Evolutionary conservation across 2,329 filamentous ascomycete genomes (phyloP), one percentile per base, ranked within the genome.

Genomic region (Apiospora malaysiana): DNA sequence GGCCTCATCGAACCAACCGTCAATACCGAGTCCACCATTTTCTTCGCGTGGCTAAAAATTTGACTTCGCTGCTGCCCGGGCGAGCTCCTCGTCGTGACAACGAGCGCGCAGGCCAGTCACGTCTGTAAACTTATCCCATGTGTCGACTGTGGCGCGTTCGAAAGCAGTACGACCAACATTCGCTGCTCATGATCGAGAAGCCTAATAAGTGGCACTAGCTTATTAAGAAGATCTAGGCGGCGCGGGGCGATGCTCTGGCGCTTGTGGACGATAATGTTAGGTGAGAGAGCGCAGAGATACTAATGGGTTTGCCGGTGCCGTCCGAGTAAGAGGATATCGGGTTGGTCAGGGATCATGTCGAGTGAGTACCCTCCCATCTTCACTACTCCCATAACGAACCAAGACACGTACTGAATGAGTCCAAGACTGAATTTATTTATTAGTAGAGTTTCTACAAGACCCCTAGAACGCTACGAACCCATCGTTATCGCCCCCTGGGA

Each of bases 1-100:
- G 42, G 37, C 37, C 21, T 66, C 21, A 14, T 66, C 37, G 63
- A 43, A 4, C 63, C 63, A 6, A 66, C 63, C 37, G 42, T 66
- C 37, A 37, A 66, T 21, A 43, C 63, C 10, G 63, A 45, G 9
- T 14, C 14, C 3, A 3, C 21, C 12, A 18, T 2, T 4, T 66
- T 66, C 63, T 23, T 10, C 10, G 63, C 42, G 37, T 66, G 63
- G 21, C 37, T 66, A 21, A 21, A 23, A 23, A 43, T 21, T 21
- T 66, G 37, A 37, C 1, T 14, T 0, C 63, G 63, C 12, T 42
- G 37, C 37, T 1, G 12, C 0, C 63, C 63, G 37, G 21, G 21
- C 21, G 63, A 66, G 63, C 43, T 66, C 37, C 8, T 66, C 51
- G 16, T 59, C 25, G 51, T 59, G 25, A 37, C 51, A 25, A 59